Evolutionary conservation across 441 rosid genomes (phyloP), one percentile per base, ranked within the genome.

Genomic region (Adansonia gregorii): DNA sequence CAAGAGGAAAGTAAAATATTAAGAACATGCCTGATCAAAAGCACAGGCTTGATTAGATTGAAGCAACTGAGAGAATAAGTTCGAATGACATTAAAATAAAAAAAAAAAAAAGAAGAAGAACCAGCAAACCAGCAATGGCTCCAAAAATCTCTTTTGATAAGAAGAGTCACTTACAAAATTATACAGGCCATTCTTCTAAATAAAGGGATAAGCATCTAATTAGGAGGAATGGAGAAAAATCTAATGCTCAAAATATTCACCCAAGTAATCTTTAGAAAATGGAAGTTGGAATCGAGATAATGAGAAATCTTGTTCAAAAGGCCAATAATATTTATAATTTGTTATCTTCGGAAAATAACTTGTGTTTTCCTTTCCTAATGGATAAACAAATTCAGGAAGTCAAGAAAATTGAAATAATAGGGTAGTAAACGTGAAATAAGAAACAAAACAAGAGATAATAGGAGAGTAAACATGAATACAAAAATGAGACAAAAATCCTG

Each of bases 101-200:
- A 27, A 35, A 35, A 35, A 35, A 35, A 35, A 35, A 35, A 35
- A 2, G 2, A 27, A 27, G 35, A 27, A 27, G 74, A 52, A 52
- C n/a, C 48, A 72, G 59, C 31, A 48, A 68, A 49, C 39, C 54
- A 68, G 17, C 54, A 69, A 24, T 6, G 56, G 35, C 14, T 70
- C 46, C 60, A 8, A 70, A 69, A 51, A 7, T 27, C 39, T 51
- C 43, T 24, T 35, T 35, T 12, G 63, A 54, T 54, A 27, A 27
- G 35, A 20, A 27, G 27, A 54, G 63, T n/a, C 31, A 49, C 17
- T 54, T 31, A 72, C 63, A 72, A 71, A 70, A 51, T 22, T 52
- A 70, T 31, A n/a, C 45, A 49, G 74, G 24, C 61, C 60, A 51
- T 71, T 71, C 14, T 71, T 52, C 27, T 24, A 71, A 51, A 31